Percentiles rank a stretch among this genome's conserved stretches.
Evolutionary conservation across 768 basidiomycete species (phyloP).

Genomic region (Russula earlei): DNA sequence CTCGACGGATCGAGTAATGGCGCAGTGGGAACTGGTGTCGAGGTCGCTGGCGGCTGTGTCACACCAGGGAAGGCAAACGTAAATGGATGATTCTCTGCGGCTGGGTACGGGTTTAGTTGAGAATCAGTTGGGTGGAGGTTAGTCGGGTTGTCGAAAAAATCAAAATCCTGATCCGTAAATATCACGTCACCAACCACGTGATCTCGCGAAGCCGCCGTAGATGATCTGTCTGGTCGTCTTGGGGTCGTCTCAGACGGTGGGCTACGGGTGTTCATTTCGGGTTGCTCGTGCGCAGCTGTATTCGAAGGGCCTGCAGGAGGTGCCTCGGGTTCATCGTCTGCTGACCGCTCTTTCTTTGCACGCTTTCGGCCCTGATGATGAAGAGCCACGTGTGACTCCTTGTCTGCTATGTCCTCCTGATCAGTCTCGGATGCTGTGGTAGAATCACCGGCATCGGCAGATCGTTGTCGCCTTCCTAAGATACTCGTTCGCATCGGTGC

Average conservation of each 20-base stretch:
- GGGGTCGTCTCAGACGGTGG: not conserved
- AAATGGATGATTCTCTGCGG: slow-evolving; percentile 17
- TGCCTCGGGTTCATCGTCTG: slow-evolving; percentile 17
- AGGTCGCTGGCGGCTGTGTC: not conserved
- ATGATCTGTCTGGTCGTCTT: not conserved
- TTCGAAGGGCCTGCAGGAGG: slow-evolving; percentile 13
- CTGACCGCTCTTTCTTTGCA: slow-evolving; percentile 27
- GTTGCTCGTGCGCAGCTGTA: not conserved
- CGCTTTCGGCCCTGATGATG: slow-evolving; percentile 47
- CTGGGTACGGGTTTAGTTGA: not conserved
- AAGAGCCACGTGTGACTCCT: slow-evolving; percentile 31
- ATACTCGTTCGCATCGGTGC: slow-evolving; percentile 34
- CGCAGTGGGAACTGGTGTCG: slow-evolving; percentile 11
- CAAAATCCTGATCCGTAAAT: slow-evolving; percentile 21
- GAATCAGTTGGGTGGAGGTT: slow-evolving; percentile 10
- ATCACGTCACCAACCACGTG: slow-evolving; percentile 13
- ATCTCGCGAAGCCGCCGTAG: not conserved
- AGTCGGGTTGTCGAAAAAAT: slow-evolving; percentile 19
- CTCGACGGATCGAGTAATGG: slow-evolving; percentile 8
- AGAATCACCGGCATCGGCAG: slow-evolving; percentile 36
- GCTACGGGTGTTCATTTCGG: not conserved
- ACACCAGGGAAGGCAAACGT: slow-evolving; percentile 15
- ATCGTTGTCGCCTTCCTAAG: slow-evolving; percentile 61
- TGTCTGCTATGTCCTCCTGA: slow-evolving; percentile 31
- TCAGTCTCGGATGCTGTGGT: slow-evolving; percentile 35